Base-by-base conservation (phyloP, 2,329 filamentous ascomycete genomes). In the Trichoderma polysporum region DNA sequence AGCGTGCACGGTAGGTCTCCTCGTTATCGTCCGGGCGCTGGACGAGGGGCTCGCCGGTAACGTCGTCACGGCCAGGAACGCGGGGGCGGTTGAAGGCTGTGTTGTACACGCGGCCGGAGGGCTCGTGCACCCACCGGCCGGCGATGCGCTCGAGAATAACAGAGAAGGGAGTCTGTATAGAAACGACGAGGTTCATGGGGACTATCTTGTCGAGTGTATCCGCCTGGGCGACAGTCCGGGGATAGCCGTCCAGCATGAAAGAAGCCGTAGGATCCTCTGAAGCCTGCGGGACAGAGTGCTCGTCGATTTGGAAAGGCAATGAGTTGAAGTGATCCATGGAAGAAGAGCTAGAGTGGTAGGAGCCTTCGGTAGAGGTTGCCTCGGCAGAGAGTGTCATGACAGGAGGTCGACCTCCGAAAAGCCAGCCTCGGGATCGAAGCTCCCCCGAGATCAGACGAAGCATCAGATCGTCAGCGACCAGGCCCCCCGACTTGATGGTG, bases 191-290 rank as follows among this genome's bases (percentile, higher is more conserved):
- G 79, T 99, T 99, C 77, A 99, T 94, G n/a, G 94, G 93, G 35
- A 98, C 87, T 37, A 97, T 84, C 53, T 83, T 81, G 76, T 97
- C 93, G 56, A 98, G 86, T 66, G 89, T 89, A 49, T 81, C 78
- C 31, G 94, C 95, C 79, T 99, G 95, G 3, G 82, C 76, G 0
- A 91, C 91, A 7, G 92, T 99, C 71, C 95, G 91, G 2, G 95
- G 95, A 79, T 98, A 99, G 17, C 95, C 95, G 77, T 99, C 95
- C 62, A 99, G 90, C 70, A 99, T 91, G 78, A 97, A 98, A 0
- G 93, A 97, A 9, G 93, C 93, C 0, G 88, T 82, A 0, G 93
- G 91, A 69, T 90, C 85, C 49, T 95, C 86, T 57, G 89, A 88
- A 53, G 84, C 82, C 63, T 79, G 78, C 33, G 79, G 79, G 68